phyloP scores from a whole-genome alignment of 139 green algal genomes.

The Yamagishiella unicocca region DNA sequence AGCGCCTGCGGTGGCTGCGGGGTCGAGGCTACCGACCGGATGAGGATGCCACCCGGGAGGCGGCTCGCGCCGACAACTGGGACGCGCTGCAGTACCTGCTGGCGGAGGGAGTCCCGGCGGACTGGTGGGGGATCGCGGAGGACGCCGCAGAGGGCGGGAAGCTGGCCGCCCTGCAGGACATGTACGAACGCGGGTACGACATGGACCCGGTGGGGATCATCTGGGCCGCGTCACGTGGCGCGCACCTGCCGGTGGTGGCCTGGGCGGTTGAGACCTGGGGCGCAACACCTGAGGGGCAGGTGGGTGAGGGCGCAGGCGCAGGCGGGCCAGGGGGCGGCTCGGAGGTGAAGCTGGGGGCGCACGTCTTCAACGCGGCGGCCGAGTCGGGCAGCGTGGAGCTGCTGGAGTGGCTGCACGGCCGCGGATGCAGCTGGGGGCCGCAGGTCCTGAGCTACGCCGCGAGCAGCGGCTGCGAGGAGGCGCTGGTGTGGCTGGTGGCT shows the following conservation, averaged over 20 bases:
- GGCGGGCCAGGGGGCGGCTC: too few species aligned
- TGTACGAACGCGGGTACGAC: neutral
- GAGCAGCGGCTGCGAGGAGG: too few species aligned
- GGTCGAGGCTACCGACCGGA: neutral
- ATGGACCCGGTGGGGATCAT: neutral
- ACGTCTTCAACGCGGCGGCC: neutral
- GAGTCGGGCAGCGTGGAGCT: neutral
- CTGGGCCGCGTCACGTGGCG: too few species aligned
- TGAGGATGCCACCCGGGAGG: neutral
- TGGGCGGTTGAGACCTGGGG: neutral
- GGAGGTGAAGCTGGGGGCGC: neutral
- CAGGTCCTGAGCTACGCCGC: too few species aligned
- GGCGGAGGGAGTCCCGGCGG: neutral
- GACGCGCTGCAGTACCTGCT: neutral
- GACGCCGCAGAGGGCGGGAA: neutral
- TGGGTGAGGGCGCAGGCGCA: too few species aligned
- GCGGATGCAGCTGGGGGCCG: neutral
- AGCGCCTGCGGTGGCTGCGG: neutral
- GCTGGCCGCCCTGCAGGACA: neutral
- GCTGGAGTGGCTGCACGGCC: neutral
- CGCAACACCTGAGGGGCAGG: too few species aligned
- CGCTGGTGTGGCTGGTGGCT: too few species aligned
- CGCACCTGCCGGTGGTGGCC: neutral
- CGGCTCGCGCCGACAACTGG: neutral
- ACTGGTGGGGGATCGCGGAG: neutral